phyloP scores from a whole-genome alignment of 768 basidiomycete species.

The Tylopilus plumbeoviolaceoides region DNA sequence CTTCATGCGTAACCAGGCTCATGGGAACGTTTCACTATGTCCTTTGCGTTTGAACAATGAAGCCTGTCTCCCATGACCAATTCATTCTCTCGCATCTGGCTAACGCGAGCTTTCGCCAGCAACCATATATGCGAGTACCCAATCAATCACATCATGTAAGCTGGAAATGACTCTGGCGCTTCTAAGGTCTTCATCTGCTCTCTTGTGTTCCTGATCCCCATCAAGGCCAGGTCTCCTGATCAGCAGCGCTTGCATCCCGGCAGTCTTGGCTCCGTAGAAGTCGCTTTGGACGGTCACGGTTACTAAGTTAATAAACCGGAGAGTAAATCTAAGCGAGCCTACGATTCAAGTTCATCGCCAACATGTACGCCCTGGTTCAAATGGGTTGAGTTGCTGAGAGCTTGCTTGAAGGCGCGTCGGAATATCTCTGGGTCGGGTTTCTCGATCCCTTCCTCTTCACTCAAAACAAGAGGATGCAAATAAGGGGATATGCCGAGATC shows the following conservation, averaged over 20 bases:
- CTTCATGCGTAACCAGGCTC: no score
- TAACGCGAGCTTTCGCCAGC: background rate
- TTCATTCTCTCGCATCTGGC: background rate
- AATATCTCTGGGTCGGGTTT: constrained; percentile 67
- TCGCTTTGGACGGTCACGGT: constrained; percentile 43
- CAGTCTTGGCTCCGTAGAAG: constrained; percentile 54
- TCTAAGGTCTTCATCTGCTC: constrained; percentile 39
- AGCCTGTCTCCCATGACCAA: no score
- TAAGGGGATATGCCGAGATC: constrained; percentile 53
- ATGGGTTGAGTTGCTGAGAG: background rate
- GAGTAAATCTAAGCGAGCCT: constrained; percentile 15
- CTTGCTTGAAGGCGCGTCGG: constrained; percentile 33
- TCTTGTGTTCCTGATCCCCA: constrained; percentile 44
- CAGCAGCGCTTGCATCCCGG: constrained; percentile 56
- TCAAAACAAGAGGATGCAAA: constrained; percentile 58
- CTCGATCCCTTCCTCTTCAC: constrained; percentile 64
- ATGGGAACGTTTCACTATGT: no score
- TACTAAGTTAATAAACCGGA: background rate
- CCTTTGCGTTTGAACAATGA: no score
- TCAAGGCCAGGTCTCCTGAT: constrained; percentile 48
- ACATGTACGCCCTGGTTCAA: constrained; percentile 56
- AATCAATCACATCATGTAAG: constrained; percentile 34
- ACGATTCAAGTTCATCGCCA: constrained; percentile 72
- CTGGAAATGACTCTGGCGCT: constrained; percentile 37
- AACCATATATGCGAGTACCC: constrained; percentile 14